Evolutionary conservation across 2,329 filamentous ascomycete species (phyloP), one percentile per base, ranked within the genome.

Genomic region (Stachybotrys echinatus): DNA sequence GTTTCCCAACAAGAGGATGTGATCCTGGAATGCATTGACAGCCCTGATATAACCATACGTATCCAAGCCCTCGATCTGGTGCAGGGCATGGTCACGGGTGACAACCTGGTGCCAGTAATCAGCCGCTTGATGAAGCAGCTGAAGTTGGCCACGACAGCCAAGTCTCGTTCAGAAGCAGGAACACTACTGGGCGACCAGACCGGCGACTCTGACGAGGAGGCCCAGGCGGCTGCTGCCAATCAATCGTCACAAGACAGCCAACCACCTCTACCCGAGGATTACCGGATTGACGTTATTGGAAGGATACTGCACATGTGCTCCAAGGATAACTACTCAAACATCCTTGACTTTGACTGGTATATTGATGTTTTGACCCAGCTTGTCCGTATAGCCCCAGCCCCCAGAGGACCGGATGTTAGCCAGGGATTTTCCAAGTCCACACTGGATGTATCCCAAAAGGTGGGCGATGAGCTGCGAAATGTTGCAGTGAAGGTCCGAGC

Each of bases 311-410:
- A 85, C 53, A 95, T 99, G 83, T 97, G 92, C 66, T 89, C 90
- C 8, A 84, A 85, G 55, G 87, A 92, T 56, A 96, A 91, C 53
- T 99, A 97, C 65, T 80, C 81, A 38, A 89, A 91, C 61, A 76
- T 99, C 45, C 74, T 79, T 48, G 92, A 99, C 64, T 99, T 99
- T 65, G 92, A 96, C 58, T 99, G 94, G 94, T 97, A 97, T 66
- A 87, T 97, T 56, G 89, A 94, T 57, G 83, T 96, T 23, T 73
- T 99, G 23, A 87, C 89, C 5, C 90, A 96, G 63, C 79, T 99
- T 14, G 83, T 96, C 39, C 84, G 86, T 63, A 77, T 89, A 70
- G 75, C 85, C 19, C 87, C 74, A 0, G 58, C 73, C n/a, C 70
- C 77, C 44, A 70, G 72, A 38, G 61, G 62, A 7, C 58, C 61